Conservation (phyloP, 192 early-diverging fungal species). For the Umbelopsis vinacea region DNA sequence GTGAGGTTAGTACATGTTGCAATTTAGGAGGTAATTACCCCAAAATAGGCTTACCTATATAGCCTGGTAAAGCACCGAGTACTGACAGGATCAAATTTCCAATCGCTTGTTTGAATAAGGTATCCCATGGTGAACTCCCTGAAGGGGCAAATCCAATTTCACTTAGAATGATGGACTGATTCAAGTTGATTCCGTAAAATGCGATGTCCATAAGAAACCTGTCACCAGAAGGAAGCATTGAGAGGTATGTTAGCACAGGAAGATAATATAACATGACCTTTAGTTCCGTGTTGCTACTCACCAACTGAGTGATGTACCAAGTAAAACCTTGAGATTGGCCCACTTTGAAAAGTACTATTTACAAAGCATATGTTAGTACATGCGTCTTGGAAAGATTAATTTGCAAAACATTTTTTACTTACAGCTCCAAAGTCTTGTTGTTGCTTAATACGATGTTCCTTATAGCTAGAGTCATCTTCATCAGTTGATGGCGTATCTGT, state of each 20-base stretch:
- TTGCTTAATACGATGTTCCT: background rate
- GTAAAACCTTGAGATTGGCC: conserved; percentile 72
- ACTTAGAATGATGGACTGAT: conserved; percentile 62
- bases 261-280: background rate
- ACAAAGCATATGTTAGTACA: conserved; percentile 48
- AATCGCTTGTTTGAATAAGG: conserved; percentile 47
- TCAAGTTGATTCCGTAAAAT: conserved; percentile 75
- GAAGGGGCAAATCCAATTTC: conserved; percentile 62
- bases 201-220: conserved; percentile 74
- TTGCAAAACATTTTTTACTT: background rate
- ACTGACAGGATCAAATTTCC: conserved; percentile 88
- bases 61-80: conserved; percentile 83
- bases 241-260: background rate
- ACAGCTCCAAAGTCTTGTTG: background rate
- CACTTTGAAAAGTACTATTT: conserved; percentile 68
- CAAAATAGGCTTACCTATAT: conserved; percentile 42
- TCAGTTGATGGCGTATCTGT: too few relatives aligned
- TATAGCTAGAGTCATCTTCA: background rate
- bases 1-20: background rate
- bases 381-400: conserved; percentile 26
- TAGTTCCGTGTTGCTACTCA: background rate
- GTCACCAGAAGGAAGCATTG: background rate
- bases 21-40: background rate
- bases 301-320: conserved; percentile 61
- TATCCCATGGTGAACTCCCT: conserved; percentile 7